Base-by-base conservation (phyloP, 129 eudicot species). In the Saussurea involucrata region DNA sequence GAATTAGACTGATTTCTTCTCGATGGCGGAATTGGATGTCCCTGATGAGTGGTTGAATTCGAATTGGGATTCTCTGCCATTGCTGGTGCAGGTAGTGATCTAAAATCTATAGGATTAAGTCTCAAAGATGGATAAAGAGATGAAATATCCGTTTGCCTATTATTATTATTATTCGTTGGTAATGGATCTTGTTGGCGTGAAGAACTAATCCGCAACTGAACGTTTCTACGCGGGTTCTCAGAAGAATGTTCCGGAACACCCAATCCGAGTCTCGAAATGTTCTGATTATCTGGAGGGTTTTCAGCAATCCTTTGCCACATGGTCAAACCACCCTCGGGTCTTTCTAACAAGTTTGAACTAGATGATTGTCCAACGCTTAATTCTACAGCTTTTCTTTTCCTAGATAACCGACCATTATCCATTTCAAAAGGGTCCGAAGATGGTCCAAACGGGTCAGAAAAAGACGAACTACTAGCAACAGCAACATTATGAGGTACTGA, bases 341-440 rank as follows among this genome's bases (percentile, higher is more conserved):
- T 73, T 72, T 79, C 89, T 66, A 72, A 81, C 67, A 66, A 64
- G 78, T 32, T 85, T 24, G 93, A 84, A 71, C 86, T 83, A 18
- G 83, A 80, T 31, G 98, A 91, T 37, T 89, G 97, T 5, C 97
- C 98, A 3, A 69, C 72, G 72, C 73, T 80, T 33, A 83, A 90
- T 27, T 94, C 98, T 15, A 83, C 49, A 3, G 89, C 84, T 84
- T 95, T 95, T 71, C 98, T 75, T 80, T 95, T 95, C 61, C 92
- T 83, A n/a, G 97, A 80, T 27, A 85, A 42, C 3, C 86, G 86
- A 24, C 83, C 88, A 53, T 85, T 87, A 65, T 87, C 98, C 58
- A 73, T 66, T 17, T 80, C 79, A 55, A 80, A 66, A 1, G 69
- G 79, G 49, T 66, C 75, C 4, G 79, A 66, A 24, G 77, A 32